Evolutionary conservation across 108 stramenopile genomes (phyloP).

Genomic region (Mediolabrus comicus): DNA sequence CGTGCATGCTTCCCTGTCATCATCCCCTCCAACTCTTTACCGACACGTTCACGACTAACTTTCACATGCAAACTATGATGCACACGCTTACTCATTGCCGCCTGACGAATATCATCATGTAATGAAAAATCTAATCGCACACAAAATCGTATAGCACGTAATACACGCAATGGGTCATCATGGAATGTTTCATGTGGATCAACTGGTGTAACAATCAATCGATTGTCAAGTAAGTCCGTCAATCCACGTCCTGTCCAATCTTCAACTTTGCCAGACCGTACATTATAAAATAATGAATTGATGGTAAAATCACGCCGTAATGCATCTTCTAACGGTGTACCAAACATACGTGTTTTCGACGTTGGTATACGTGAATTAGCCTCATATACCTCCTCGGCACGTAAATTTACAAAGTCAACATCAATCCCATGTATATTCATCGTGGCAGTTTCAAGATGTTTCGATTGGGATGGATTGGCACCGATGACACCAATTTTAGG

Average conservation of each 20-base stretch:
- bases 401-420: slow-evolving; percentile 93
- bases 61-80: slow-evolving; percentile 79
- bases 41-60: slow-evolving; percentile 88
- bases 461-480: slow-evolving; percentile 96
- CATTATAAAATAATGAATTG: slow-evolving; percentile 95
- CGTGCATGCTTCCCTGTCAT: slow-evolving; percentile 69
- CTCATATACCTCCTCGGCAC: slow-evolving; percentile 83
- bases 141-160: slow-evolving; percentile 90
- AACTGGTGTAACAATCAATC: slow-evolving; percentile 80
- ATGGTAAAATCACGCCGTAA: slow-evolving; percentile 93
- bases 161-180: slow-evolving; percentile 92
- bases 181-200: slow-evolving; percentile 77
- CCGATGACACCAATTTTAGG: slow-evolving; percentile 84
- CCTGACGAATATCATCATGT: slow-evolving; percentile 56
- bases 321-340: slow-evolving; percentile 92
- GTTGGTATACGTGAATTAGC: slow-evolving; percentile 87
- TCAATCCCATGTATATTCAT: slow-evolving; percentile 84
- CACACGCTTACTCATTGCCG: slow-evolving; percentile 51
- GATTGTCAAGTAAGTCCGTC: slow-evolving; percentile 60
- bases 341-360: slow-evolving; percentile 56
- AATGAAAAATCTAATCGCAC: slow-evolving; percentile 77
- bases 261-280: slow-evolving; percentile 75
- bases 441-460: slow-evolving; percentile 98
- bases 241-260: slow-evolving; percentile 90
- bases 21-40: slow-evolving; percentile 91